phyloP scores from a whole-genome alignment of 2,329 filamentous ascomycete genomes.

The Alternaria sp. region DNA sequence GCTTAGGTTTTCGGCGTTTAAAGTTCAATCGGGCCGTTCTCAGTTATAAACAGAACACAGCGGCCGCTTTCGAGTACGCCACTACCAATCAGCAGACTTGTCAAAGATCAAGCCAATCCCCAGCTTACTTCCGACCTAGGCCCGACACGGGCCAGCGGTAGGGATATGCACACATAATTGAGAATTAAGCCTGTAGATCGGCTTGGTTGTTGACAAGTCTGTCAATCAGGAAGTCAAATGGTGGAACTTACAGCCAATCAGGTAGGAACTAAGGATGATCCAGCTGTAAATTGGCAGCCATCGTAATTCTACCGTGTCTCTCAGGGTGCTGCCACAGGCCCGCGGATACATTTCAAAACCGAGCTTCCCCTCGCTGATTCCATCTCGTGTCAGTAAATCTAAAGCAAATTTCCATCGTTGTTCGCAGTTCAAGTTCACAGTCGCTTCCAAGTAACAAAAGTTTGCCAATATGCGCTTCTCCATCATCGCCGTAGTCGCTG shows the following conservation, averaged over 20 bases:
- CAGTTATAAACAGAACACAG: not conserved
- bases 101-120: not conserved
- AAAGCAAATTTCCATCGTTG: not conserved
- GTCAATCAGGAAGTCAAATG: not conserved
- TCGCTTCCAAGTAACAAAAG: not conserved
- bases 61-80: not conserved
- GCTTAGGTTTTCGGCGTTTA: not conserved
- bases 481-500: conserved; percentile 34
- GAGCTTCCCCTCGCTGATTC: not conserved
- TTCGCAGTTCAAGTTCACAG: not conserved
- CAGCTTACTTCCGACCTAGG: not conserved
- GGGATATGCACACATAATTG: not conserved
- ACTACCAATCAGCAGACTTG: not conserved
- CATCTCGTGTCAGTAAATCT: not conserved
- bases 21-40: not conserved
- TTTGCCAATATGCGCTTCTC: conserved; percentile 38
- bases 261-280: not conserved
- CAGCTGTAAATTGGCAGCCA: conserved; percentile 5
- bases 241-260: conserved; percentile 1
- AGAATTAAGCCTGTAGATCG: not conserved
- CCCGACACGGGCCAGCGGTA: rapidly evolving
- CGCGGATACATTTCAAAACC: not conserved
- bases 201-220: not conserved
- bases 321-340: not conserved
- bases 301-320: not conserved